phyloP scores from a whole-genome alignment of 108 stramenopile species.

The Cyclotella cryptica region DNA sequence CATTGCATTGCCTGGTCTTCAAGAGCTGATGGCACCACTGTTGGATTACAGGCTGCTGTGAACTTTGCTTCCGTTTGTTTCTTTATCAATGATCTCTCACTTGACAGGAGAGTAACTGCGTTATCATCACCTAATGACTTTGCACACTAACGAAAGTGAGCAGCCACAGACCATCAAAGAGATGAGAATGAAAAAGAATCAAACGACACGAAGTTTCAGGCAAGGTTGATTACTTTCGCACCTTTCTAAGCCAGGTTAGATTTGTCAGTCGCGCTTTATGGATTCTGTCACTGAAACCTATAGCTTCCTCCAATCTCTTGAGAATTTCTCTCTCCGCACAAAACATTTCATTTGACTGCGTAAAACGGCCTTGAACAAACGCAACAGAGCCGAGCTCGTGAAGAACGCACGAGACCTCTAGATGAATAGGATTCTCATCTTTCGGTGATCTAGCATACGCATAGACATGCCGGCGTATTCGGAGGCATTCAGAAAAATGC shows the following conservation, averaged over 20 bases:
- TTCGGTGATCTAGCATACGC: conserved; percentile 57
- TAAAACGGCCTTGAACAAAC: conserved; percentile 52
- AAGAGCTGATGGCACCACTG: conserved; percentile 18
- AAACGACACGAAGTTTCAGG: background rate
- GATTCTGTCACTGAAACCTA: conserved; percentile 50
- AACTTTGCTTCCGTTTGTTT: conserved; percentile 11
- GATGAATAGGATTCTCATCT: conserved; percentile 60
- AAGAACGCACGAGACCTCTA: conserved; percentile 68
- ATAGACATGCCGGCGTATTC: conserved; percentile 65
- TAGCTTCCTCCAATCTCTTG: conserved; percentile 50
- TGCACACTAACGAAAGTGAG: conserved; percentile 41
- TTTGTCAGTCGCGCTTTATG: conserved; percentile 65
- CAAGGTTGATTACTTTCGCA: background rate
- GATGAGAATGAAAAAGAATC: no score
- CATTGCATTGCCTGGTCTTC: conserved; percentile 52
- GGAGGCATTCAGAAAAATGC: conserved; percentile 44
- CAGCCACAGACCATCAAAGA: background rate
- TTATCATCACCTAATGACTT: conserved; percentile 60
- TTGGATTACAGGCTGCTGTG: background rate
- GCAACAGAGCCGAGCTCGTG: conserved; percentile 69
- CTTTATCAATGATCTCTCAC: conserved; percentile 47
- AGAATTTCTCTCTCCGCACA: conserved; percentile 54
- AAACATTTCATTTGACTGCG: conserved; percentile 53
- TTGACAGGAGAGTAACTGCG: conserved; percentile 26
- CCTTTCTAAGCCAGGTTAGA: conserved; percentile 68